Percentiles rank a stretch among this genome's conserved stretches.
These are phyloP conservation scores for Penicillium sp. DNA, from an alignment of 2,329 filamentous ascomycete species.

Conservation along the genomic window DNA sequence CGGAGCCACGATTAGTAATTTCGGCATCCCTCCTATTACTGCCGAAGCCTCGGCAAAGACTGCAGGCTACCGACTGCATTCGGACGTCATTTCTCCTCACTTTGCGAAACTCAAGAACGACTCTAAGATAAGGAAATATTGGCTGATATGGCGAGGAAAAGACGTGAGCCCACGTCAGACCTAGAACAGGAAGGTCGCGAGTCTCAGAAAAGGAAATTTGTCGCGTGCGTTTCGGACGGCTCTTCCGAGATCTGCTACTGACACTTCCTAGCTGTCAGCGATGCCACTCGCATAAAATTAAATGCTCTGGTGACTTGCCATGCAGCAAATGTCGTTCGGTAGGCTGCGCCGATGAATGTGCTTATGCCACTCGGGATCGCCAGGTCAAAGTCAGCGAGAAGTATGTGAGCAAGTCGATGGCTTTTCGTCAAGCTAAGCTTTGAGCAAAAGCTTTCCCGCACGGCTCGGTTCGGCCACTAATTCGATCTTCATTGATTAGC, in stretches of 20 bases:
- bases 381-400: slow-evolving; percentile 45
- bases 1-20: neutral
- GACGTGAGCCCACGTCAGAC: slow-evolving; percentile 12
- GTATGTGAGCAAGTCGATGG: slow-evolving; percentile 20
- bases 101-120: neutral
- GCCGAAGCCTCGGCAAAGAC: slow-evolving; percentile 1
- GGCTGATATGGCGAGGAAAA: slow-evolving; percentile 20
- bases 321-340: slow-evolving; percentile 45
- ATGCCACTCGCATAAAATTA: slow-evolving; percentile 51
- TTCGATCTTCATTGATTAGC: slow-evolving; percentile 20
- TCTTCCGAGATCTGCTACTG: slow-evolving; percentile 1
- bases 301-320: slow-evolving; percentile 49
- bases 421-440: neutral
- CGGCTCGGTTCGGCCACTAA: slow-evolving; percentile 1
- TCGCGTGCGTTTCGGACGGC: slow-evolving; percentile 26
- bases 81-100: neutral
- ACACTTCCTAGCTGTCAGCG: slow-evolving; percentile 38
- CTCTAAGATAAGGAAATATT: neutral
- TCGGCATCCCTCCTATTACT: neutral
- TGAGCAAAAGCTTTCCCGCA: neutral
- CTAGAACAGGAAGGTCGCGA: slow-evolving; percentile 15
- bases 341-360: slow-evolving; percentile 41
- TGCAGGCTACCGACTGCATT: neutral
- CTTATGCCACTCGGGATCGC: slow-evolving; percentile 45
- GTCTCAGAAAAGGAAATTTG: slow-evolving; percentile 31